Conservation (phyloP, 805 yeast species). For the Clavispora vitiphila region DNA sequence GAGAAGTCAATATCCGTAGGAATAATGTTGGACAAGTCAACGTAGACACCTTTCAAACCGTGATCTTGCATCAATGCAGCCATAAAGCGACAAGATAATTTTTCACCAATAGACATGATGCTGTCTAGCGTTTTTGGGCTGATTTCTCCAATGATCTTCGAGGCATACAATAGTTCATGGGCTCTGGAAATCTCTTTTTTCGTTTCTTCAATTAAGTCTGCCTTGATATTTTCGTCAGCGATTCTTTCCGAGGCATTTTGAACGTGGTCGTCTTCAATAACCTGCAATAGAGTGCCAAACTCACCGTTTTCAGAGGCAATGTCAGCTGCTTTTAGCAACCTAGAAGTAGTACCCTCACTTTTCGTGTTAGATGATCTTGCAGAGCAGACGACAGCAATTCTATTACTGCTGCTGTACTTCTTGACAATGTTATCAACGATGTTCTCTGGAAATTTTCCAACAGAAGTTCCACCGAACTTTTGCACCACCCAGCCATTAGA, state of each 20-base stretch:
- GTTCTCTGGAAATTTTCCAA: constrained; percentile 86
- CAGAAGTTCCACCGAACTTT: constrained; percentile 96
- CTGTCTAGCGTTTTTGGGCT: constrained; percentile 82
- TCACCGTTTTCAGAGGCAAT: constrained; percentile 58
- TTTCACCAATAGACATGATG: constrained; percentile 92
- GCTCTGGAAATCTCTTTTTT: constrained; percentile 63
- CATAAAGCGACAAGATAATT: constrained; percentile 85
- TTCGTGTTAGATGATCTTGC: constrained; percentile 91
- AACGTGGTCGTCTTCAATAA: constrained; percentile 74
- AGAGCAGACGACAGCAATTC: constrained; percentile 92
- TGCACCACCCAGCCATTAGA: constrained; percentile 52
- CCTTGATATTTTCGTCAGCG: constrained; percentile 39
- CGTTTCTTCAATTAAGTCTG: constrained; percentile 55
- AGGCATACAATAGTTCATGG: constrained; percentile 71
- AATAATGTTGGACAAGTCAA: constrained; percentile 73
- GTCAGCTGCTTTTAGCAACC: constrained; percentile 82
- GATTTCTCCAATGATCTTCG: constrained; percentile 88
- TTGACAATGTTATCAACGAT: constrained; percentile 83
- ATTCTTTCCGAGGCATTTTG: constrained; percentile 61
- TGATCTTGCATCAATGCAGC: constrained; percentile 77
- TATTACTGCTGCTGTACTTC: constrained; percentile 50
- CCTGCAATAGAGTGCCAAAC: constrained; percentile 54
- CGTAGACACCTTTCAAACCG: constrained; percentile 71
- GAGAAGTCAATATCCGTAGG: constrained; percentile 55
- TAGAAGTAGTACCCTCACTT: constrained; percentile 91